Percentiles rank a stretch among this genome's conserved stretches.
phyloP scores from a whole-genome alignment of 2,329 filamentous ascomycete genomes.

The Ilyonectria robusta region DNA sequence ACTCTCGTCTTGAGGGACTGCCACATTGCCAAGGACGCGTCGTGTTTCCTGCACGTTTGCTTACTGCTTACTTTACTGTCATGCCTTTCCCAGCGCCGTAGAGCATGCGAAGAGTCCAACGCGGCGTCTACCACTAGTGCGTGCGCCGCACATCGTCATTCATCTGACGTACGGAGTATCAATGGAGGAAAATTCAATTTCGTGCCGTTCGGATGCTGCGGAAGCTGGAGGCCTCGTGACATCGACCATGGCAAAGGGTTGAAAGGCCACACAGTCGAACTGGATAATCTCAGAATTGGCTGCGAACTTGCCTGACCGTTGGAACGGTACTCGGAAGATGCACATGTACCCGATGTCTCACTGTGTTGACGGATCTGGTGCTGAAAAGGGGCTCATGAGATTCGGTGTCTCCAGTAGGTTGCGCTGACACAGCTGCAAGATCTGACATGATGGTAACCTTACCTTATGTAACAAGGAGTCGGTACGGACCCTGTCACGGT shows the following conservation, averaged over 20 bases:
- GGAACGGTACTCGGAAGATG: not conserved
- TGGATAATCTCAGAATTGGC: slow-evolving; percentile 4
- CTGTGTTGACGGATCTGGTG: not conserved
- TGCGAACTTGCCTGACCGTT: not conserved
- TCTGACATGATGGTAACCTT: slow-evolving; percentile 8
- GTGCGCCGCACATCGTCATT: slow-evolving; percentile 17
- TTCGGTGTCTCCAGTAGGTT: not conserved
- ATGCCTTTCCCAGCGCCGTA: not conserved
- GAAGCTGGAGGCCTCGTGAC: slow-evolving; percentile 2
- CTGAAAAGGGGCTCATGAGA: slow-evolving; percentile 3
- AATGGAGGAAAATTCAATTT: not conserved
- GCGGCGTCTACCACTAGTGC: not conserved
- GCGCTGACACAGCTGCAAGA: not conserved
- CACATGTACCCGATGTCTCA: not conserved
- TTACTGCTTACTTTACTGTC: not conserved
- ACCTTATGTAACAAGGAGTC: not conserved
- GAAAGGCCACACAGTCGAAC: not conserved
- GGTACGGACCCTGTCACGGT: not conserved
- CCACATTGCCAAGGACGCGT: not conserved
- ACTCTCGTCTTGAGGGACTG: no score
- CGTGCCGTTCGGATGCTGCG: slow-evolving; percentile 21
- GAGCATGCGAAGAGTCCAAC: not conserved
- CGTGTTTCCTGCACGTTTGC: not conserved
- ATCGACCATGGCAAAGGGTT: not conserved
- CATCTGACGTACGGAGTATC: not conserved